These are phyloP conservation scores for Hypoxylon sp. DNA, from an alignment of 2,329 filamentous ascomycete species.

Conservation along the genomic window DNA sequence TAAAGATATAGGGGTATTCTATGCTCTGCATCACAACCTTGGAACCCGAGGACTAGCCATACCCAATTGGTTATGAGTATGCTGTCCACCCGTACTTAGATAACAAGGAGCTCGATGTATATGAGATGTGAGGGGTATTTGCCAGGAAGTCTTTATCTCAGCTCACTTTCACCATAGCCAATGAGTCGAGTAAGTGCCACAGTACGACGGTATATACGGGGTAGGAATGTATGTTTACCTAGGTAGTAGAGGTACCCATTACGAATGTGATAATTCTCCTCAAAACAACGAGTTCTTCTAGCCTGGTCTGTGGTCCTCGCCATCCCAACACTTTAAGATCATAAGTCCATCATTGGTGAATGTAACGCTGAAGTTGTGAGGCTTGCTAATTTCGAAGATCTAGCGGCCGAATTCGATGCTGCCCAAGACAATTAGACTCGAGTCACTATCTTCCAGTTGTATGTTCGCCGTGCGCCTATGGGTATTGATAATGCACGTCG, in stretches of 20 bases:
- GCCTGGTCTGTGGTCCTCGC: not conserved
- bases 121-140: too few relatives aligned
- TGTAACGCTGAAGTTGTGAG: not conserved
- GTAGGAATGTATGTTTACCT: not conserved
- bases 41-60: too few relatives aligned
- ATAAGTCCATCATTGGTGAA: not conserved
- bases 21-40: too few relatives aligned
- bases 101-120: too few relatives aligned
- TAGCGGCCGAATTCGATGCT: constrained; percentile 1
- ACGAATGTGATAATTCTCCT: not conserved
- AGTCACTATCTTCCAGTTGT: not conserved
- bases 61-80: too few relatives aligned
- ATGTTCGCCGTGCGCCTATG: not conserved
- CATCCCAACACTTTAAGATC: not conserved
- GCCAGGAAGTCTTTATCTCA: too few relatives aligned
- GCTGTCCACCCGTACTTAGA: too few relatives aligned
- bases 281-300: not conserved
- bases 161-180: not conserved
- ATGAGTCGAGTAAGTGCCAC: not conserved
- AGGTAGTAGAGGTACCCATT: not conserved
- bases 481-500: not conserved
- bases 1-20: too few relatives aligned
- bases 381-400: not conserved
- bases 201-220: not conserved
- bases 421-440: not conserved